A percentile compares a stretch with the other conserved stretches of the same genome.
Evolutionary conservation across 2,329 filamentous ascomycete genomes (phyloP).

Genomic region (Lizonia empirigonia): DNA sequence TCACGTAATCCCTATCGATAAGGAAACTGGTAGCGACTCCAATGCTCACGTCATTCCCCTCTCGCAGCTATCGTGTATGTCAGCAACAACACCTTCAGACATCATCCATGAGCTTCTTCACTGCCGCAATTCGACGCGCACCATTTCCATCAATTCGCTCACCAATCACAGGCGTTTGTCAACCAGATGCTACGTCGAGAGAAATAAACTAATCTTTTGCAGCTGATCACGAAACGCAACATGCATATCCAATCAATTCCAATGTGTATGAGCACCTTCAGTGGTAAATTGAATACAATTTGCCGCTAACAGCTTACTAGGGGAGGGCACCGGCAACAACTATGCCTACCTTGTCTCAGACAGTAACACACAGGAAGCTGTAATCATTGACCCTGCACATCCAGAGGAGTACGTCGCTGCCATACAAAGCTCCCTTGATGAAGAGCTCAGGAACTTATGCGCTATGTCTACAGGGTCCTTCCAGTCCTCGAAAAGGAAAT

Average conservation of each 20-base stretch:
- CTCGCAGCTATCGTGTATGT: constrained; percentile 51
- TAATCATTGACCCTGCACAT: constrained; percentile 79
- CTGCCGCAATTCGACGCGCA: constrained; percentile 34
- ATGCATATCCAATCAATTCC: constrained; percentile 91
- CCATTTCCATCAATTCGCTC: constrained; percentile 27
- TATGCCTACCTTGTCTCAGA: constrained; percentile 72
- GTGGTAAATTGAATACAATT: neutral
- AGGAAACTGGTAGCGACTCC: neutral
- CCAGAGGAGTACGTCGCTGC: constrained; percentile 68
- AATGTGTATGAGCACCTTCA: constrained; percentile 68
- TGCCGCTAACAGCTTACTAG: constrained; percentile 50
- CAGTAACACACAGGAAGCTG: constrained; percentile 56
- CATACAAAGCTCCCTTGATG: neutral
- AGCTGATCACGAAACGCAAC: constrained; percentile 51
- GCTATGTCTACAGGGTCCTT: constrained; percentile 56
- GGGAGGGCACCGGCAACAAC: constrained; percentile 79
- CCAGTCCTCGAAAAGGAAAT: constrained; percentile 75
- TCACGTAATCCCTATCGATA: neutral
- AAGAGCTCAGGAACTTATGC: neutral
- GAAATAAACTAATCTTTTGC: constrained; percentile 26
- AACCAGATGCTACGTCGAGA: neutral
- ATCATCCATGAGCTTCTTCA: constrained; percentile 44
- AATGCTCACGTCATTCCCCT: constrained; percentile 35
- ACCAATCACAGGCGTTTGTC: constrained; percentile 27
- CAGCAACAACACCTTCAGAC: constrained; percentile 49